phyloP scores from a whole-genome alignment of 2,329 filamentous ascomycete species.

The Alternaria sp. region DNA sequence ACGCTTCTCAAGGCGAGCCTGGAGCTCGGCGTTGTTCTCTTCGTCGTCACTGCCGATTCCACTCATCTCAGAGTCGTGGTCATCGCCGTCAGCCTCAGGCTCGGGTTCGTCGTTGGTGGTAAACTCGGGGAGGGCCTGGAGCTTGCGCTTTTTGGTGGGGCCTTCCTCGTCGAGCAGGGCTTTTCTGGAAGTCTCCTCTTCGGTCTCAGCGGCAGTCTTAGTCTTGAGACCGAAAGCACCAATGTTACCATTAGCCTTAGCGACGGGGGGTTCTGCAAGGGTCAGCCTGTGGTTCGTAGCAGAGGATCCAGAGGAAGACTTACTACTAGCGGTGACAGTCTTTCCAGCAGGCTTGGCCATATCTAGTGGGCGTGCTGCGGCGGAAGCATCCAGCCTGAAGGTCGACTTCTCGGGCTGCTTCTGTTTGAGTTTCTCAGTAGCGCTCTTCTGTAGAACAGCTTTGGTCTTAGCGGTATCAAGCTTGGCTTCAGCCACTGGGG shows the following conservation, averaged over 20 bases:
- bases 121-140: slow-evolving; percentile 86
- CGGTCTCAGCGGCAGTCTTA: slow-evolving; percentile 71
- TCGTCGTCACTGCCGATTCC: slow-evolving; percentile 88
- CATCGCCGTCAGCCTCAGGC: slow-evolving; percentile 54
- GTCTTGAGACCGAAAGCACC: slow-evolving; percentile 82
- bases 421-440: slow-evolving; percentile 77
- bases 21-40: slow-evolving; percentile 82
- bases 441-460: slow-evolving; percentile 81
- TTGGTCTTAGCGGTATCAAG: slow-evolving; percentile 72
- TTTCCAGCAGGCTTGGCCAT: slow-evolving; percentile 39
- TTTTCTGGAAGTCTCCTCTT: slow-evolving; percentile 73
- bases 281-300: slow-evolving; percentile 24
- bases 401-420: slow-evolving; percentile 53
- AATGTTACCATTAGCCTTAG: slow-evolving; percentile 75
- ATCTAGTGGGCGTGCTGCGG: slow-evolving; percentile 38
- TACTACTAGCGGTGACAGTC: slow-evolving; percentile 31
- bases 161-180: slow-evolving; percentile 82
- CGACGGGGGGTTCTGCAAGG: slow-evolving; percentile 53
- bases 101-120: slow-evolving; percentile 57
- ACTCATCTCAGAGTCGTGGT: slow-evolving; percentile 76
- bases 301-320: slow-evolving; percentile 3
- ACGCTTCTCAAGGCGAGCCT: slow-evolving; percentile 78
- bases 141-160: slow-evolving; percentile 82
- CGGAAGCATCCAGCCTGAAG: slow-evolving; percentile 48
- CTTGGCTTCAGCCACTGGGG: slow-evolving; percentile 29